Base-by-base conservation (phyloP, 1,139 yeast species). In the Zygosaccharomyces sapae region DNA sequence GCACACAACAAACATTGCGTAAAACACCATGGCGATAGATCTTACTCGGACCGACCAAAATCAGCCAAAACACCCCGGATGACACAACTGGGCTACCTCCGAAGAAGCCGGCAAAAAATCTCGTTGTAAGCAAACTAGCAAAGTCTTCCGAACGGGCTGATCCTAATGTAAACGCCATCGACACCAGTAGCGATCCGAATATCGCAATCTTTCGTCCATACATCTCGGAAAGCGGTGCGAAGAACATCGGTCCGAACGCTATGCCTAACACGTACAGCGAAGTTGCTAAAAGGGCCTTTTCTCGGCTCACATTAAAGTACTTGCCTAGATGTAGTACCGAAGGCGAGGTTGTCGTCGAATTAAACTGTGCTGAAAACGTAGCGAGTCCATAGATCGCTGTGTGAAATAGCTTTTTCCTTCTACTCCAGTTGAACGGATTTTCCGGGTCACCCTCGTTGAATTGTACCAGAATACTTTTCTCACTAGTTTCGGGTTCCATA, bases 41-140 rank as follows among this genome's bases (percentile, higher is more conserved):
- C 61, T 51, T 5, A 38, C 38, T 18, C 65, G 54, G 13, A 52
- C 41, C 3, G 55, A 44, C 45, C 48, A 33, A 77, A 56, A 60
- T 78, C 83, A 19, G 76, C 67, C 33, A 77, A 67, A 8, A 79
- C 74, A 41, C 82, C 41, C 80, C 80, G 19, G 81, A 76, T 44
- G 78, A 70, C 1, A 80, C 76, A 55, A 77, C 69, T 4, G 81
- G 80, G 7, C 82, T 81, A 39, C 79, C 74, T 0, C 79, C 74
- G 52, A 75, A 69, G 44, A 73, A 69, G 0, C 83, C 83, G 44
- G 74, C 62, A 48, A 77, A 70, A 59, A 77, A 77, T 46, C 83
- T 61, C 46, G 73, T 68, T 4, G 77, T 67, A 55, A 77, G 67
- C 12, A 77, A 57, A 33, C 75, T 67, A 18, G 70, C 60, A 9